Base-by-base conservation (phyloP, 257 asterid genomes). In the Fraxinus americana region DNA sequence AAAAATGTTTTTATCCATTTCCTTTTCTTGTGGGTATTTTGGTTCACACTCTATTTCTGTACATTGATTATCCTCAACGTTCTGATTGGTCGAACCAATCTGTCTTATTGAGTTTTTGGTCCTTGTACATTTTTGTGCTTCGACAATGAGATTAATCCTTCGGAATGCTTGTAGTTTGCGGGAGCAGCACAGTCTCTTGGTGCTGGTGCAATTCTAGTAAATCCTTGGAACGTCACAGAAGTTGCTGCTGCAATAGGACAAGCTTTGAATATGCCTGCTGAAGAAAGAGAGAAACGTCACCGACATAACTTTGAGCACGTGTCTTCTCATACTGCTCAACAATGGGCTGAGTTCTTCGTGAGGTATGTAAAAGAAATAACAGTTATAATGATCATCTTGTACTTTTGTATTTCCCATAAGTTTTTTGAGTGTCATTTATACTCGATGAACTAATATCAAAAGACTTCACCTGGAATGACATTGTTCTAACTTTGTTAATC, bases 121-220 rank as follows among this genome's bases (percentile, higher is more conserved):
- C 19, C 63, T 73, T 70, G 35, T 67, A 69, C 13, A 43, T 17
- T 19, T 36, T 41, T 72, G 4, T 48, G 17, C 75, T 65, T 77
- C 66, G 12, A 43, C 77, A 59, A 45, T 7, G 27, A n/a, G 27
- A 57, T 57, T 27, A 66, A 77, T 35, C 79, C 70, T 77, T 71
- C 72, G 45, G 76, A 57, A 13, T 72, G 25, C 69, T 75, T 84
- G 77, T 81, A 94, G 99, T 94, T 95, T 88, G 99, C 99, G 74
- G 99, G 99, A 81, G 99, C 99, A 71, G 99, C 99, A 75, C 99
- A 95, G 76, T 95, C 99, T 65, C 90, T 95, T 70, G 99, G 98
- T 65, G 99, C 99, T 66, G 99, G 99, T 36, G 99, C 99, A 27
- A 88, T 95, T 86, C 96, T 93, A 25, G 98, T 95, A 69, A 95